Conservation (phyloP, 139 green algal species). For the Marvania coccoides region DNA sequence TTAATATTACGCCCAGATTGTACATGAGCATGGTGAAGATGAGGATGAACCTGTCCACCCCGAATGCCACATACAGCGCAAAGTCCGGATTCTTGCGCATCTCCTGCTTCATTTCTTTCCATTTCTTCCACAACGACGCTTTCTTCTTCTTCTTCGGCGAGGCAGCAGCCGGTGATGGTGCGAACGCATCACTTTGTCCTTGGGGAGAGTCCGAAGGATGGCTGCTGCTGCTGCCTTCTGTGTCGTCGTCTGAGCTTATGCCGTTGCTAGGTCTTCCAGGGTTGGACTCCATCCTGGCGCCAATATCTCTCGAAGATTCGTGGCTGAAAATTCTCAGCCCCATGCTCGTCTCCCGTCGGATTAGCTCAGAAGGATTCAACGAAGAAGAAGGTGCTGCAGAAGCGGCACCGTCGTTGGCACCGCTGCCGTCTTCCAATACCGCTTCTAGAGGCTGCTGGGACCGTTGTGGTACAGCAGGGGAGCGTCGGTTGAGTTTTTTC, state of each 20-base stretch:
- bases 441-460: not conserved
- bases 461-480: not conserved
- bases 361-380: not conserved
- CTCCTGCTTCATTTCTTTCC: not conserved
- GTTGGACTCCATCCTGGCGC: no score
- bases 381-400: not conserved
- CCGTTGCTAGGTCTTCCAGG: not conserved
- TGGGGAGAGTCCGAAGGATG: not conserved
- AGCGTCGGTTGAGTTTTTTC: not conserved
- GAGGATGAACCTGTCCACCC: constrained; percentile 1
- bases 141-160: not conserved
- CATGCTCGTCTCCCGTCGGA: no score
- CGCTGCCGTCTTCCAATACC: not conserved
- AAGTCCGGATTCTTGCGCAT: constrained; percentile 15
- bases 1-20: constrained; percentile 15
- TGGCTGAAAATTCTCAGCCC: no score
- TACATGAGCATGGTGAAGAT: not conserved
- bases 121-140: not conserved
- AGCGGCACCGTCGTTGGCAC: not conserved
- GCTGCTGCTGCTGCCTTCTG: not conserved
- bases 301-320: no score
- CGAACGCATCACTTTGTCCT: not conserved
- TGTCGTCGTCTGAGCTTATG: not conserved
- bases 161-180: not conserved
- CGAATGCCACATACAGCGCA: constrained; percentile 6